Percentiles rank a stretch among this genome's conserved stretches.
These are phyloP conservation scores for Candida caryicola DNA, from an alignment of 805 yeast genomes.

Conservation along the genomic window DNA sequence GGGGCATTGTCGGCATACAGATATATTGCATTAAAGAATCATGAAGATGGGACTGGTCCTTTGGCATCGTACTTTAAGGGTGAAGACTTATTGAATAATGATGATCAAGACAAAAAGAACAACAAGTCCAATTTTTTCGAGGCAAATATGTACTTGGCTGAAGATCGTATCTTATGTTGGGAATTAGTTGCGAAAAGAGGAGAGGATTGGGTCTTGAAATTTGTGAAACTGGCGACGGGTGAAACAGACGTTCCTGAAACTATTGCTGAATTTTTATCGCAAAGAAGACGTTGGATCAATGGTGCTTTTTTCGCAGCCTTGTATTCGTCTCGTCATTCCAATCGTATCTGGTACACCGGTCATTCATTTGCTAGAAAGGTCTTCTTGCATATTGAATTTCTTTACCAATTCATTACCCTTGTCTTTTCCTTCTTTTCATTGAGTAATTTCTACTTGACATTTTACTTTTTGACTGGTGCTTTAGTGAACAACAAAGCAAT, in stretches of 20 bases:
- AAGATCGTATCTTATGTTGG: conserved; percentile 30
- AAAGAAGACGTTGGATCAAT: conserved; percentile 29
- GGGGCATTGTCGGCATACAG: conserved; percentile 96
- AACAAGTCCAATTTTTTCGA: conserved; percentile 77
- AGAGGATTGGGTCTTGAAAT: conserved; percentile 28
- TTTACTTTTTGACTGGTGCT: conserved; percentile 63
- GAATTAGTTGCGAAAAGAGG: conserved; percentile 25
- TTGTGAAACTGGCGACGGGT: conserved; percentile 30
- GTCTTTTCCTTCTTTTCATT: conserved; percentile 25
- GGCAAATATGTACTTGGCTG: conserved; percentile 56
- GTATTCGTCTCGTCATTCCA: conserved; percentile 22
- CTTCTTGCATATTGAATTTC: conserved; percentile 23
- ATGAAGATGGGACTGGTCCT: conserved; percentile 91
- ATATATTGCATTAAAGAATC: conserved; percentile 79
- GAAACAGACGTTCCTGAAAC: conserved; percentile 30
- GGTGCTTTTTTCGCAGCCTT: conserved; percentile 31
- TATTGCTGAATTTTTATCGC: conserved; percentile 25
- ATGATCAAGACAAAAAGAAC: conserved; percentile 22
- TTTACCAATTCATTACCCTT: conserved; percentile 21
- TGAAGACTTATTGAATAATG: conserved; percentile 48
- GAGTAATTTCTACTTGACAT: conserved; percentile 27
- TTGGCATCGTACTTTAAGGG: conserved; percentile 86
- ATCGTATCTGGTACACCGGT: conserved; percentile 25
- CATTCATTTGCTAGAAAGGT: conserved; percentile 22
- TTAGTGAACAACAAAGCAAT: conserved; percentile 45